These are phyloP conservation scores for Pythium phragmiticola DNA, from an alignment of 352 stramenopile species.

Conservation along the genomic window DNA sequence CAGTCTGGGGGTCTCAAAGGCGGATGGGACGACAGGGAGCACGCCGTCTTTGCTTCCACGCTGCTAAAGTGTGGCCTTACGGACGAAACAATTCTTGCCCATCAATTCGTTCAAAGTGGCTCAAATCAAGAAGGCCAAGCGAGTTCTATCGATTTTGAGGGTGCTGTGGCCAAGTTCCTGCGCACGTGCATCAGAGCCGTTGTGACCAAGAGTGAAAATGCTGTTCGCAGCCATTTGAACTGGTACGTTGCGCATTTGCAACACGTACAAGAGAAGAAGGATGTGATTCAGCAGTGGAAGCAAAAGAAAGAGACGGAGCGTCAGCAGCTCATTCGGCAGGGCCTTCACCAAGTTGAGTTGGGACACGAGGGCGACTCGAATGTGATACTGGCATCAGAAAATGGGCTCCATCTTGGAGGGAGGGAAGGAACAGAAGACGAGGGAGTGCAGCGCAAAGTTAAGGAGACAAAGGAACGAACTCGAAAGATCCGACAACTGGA, in stretches of 20 bases:
- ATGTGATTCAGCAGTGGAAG: slow-evolving; percentile 58
- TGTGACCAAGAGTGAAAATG: slow-evolving; percentile 50
- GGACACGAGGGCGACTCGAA: not conserved
- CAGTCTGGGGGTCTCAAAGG: slow-evolving; percentile 51
- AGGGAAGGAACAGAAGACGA: not conserved
- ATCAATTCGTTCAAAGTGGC: slow-evolving; percentile 15
- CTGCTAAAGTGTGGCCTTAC: slow-evolving; percentile 48
- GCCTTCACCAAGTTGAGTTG: slow-evolving; percentile 27
- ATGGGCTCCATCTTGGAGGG: not conserved
- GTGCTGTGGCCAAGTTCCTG: slow-evolving; percentile 43
- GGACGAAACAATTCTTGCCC: slow-evolving; percentile 40
- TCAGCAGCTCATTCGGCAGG: slow-evolving; percentile 40
- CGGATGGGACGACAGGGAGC: slow-evolving; percentile 60
- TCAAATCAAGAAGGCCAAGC: slow-evolving; percentile 18
- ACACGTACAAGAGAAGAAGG: slow-evolving; percentile 62
- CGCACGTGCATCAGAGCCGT: slow-evolving; percentile 50
- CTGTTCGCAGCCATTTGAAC: slow-evolving; percentile 58
- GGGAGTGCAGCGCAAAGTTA: slow-evolving; percentile 10
- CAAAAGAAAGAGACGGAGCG: slow-evolving; percentile 45
- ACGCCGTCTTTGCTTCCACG: slow-evolving; percentile 41
- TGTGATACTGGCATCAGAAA: not conserved
- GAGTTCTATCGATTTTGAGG: slow-evolving; percentile 36
- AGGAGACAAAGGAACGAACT: slow-evolving; percentile 27
- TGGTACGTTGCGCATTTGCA: slow-evolving; percentile 64
- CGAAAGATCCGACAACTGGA: slow-evolving; percentile 33